Evolutionary conservation across 169 alveolate species (phyloP), one percentile per base, ranked within the genome.

Genomic region (Plasmodium malariae): DNA sequence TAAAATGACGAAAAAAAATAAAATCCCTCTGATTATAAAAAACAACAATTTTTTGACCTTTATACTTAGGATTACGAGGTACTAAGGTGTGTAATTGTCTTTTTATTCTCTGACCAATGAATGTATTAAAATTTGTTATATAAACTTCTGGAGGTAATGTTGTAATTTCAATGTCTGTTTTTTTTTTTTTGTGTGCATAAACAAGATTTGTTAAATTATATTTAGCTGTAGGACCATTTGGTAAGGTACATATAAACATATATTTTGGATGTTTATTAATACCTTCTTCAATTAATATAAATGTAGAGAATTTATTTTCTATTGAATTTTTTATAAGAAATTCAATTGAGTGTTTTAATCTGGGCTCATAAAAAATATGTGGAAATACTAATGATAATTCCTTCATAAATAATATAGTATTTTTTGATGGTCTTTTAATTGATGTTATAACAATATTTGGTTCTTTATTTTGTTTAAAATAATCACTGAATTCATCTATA

Each of bases 1-100:
- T 94, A 93, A 98, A 99, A 88, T 98, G 99, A 65, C 99, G 97
- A 92, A 99, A 98, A 95, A 99, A 99, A 12, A 99, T 98, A 94
- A 98, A 98, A 93, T 99, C 99, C 87, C 99, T 96, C 93, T 98
- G 98, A 94, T 98, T 99, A 93, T 98, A 99, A 93, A 98, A 98
- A 21, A 99, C 98, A 59, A 98, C 97, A 32, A 98, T 99, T 89
- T 99, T 95, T 87, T 99, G 94, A 9, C 99, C 99, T 74, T 93
- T 94, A 91, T 98, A 98, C 40, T 98, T 98, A 32, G 99, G 99
- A 40, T 95, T 97, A 91, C 96, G 94, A 26, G 99, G 99, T 83
- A 98, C 98, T 32, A 98, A 93, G 32, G 99, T 96, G 57, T 98
- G 99, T 63, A 99, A 92, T 92, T 98, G 98, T 83, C 99, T 95